A percentile compares a stretch with the other conserved stretches of the same genome.
These are phyloP conservation scores for Tulasnella sp. DNA, from an alignment of 768 basidiomycete species.

Conservation along the genomic window DNA sequence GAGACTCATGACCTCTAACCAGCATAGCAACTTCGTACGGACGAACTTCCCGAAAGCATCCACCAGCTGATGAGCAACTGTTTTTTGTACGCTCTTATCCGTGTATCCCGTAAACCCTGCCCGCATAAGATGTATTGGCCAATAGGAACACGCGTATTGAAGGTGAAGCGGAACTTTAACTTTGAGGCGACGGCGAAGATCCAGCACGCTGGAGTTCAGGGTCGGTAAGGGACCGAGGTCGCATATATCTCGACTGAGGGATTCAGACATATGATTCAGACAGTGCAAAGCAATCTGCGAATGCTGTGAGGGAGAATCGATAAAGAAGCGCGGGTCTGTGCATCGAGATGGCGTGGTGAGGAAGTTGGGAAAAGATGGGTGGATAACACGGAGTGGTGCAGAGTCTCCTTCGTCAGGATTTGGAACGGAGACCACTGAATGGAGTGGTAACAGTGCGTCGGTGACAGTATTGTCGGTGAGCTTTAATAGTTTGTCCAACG, in stretches of 20 bases:
- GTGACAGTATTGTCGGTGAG: neutral
- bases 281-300: neutral
- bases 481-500: neutral
- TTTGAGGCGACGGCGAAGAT: neutral
- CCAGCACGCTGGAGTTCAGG: neutral
- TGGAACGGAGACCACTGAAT: constrained; percentile 4
- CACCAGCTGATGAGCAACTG: neutral
- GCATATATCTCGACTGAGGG: neutral
- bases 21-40: neutral
- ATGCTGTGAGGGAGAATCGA: neutral
- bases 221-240: neutral
- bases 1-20: constrained; percentile 1
- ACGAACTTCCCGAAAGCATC: neutral
- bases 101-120: neutral
- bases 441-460: neutral
- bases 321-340: neutral
- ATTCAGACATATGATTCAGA: neutral
- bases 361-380: constrained; percentile 16
- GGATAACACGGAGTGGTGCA: neutral
- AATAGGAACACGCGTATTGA: neutral
- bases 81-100: too few relatives aligned
- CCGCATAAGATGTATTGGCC: neutral
- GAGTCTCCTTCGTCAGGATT: neutral
- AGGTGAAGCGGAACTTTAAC: neutral
- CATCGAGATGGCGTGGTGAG: constrained; percentile 2